These are phyloP conservation scores for Dendrobium chrysotoxum DNA, from an alignment of 106 monocot species.

Conservation along the genomic window DNA sequence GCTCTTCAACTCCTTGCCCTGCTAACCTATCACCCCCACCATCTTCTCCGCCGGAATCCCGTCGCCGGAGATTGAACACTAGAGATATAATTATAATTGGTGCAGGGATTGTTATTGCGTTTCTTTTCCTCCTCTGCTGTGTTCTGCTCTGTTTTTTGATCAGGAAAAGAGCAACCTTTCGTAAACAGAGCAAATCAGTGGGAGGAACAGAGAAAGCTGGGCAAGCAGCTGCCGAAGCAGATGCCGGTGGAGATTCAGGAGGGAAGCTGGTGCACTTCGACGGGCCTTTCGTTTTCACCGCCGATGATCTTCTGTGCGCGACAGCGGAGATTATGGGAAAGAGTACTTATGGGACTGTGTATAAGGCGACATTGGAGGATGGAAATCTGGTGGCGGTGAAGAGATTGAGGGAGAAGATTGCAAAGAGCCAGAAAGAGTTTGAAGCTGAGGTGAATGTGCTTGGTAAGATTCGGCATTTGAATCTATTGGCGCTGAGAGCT, in stretches of 20 bases:
- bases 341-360: slow-evolving; percentile 91
- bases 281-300: slow-evolving; percentile 64
- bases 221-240: slow-evolving; percentile 9
- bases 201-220: slow-evolving; percentile 32
- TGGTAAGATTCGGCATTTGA: slow-evolving; percentile 67
- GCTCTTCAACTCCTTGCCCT: slow-evolving; percentile 41
- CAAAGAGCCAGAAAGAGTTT: slow-evolving; percentile 68
- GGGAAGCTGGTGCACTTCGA: slow-evolving; percentile 94
- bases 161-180: slow-evolving; percentile 29
- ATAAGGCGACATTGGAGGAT: slow-evolving; percentile 86
- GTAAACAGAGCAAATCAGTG: slow-evolving; percentile 19
- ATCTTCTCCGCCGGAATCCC: neutral
- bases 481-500: slow-evolving; percentile 57
- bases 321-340: slow-evolving; percentile 98
- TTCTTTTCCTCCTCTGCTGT: slow-evolving; percentile 63
- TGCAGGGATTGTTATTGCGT: slow-evolving; percentile 23
- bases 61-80: slow-evolving; percentile 16
- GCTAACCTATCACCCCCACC: slow-evolving; percentile 7
- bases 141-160: slow-evolving; percentile 51
- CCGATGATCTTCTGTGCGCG: slow-evolving; percentile 84
- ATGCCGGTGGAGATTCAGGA: slow-evolving; percentile 29
- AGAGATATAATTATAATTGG: slow-evolving; percentile 51
- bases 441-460: slow-evolving; percentile 59
- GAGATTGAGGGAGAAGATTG: slow-evolving; percentile 82
- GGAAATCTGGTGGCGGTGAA: slow-evolving; percentile 82